phyloP scores from a whole-genome alignment of 257 asterid genomes.

The Dorcoceras hygrometricum region DNA sequence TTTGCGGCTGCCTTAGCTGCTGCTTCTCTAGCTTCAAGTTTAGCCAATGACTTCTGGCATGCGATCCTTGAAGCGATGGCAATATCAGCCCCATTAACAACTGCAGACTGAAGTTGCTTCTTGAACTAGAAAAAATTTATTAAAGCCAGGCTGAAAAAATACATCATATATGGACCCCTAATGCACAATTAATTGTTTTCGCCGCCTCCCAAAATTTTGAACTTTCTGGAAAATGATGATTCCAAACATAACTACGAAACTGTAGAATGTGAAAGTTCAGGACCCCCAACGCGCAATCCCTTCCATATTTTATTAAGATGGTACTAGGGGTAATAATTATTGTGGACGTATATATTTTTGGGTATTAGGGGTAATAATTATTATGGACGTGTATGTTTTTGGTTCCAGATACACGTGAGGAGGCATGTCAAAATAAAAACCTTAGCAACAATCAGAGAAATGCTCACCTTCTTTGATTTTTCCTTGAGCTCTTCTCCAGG shows the following conservation, averaged over 20 bases:
- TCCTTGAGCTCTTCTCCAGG: conserved; percentile 67
- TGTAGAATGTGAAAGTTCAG: neutral
- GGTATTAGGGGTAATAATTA: no score
- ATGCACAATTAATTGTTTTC: neutral
- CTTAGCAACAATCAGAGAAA: neutral
- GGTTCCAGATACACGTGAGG: neutral
- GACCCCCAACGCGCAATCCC: neutral
- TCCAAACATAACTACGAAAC: no score
- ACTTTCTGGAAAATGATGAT: neutral
- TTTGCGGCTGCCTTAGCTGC: conserved; percentile 59
- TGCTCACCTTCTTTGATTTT: conserved; percentile 56
- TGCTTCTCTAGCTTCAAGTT: conserved; percentile 64
- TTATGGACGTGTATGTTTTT: neutral
- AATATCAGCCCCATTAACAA: conserved; percentile 59
- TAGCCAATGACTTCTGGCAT: conserved; percentile 52
- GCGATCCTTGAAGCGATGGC: conserved; percentile 53
- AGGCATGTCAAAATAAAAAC: neutral
- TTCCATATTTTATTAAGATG: neutral
- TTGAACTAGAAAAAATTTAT: conserved; percentile 48
- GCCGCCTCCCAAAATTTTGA: neutral
- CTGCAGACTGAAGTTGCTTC: conserved; percentile 54
- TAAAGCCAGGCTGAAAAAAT: no score
- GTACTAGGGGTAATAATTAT: neutral
- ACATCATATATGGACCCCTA: no score
- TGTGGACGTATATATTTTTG: neutral